A percentile compares a stretch with the other conserved stretches of the same genome.
Conservation (phyloP, 31 red algal genomes). For the Porphyra umbilicalis region DNA sequence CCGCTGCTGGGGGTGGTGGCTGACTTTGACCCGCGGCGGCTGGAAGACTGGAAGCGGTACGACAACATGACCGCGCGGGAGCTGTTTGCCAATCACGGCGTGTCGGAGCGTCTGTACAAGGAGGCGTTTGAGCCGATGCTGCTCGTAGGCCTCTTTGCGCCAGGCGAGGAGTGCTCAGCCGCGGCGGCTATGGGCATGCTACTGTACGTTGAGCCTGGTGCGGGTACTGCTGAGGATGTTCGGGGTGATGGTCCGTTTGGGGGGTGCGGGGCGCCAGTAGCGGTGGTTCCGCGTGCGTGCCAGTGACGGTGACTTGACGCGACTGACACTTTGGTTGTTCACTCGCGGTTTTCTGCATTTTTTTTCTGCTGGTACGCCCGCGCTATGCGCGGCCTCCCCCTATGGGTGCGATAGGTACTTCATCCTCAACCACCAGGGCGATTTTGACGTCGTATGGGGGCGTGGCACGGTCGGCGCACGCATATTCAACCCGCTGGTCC, state of each 20-base stretch:
- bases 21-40: constrained; percentile 65
- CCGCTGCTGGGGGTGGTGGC: constrained; percentile 71
- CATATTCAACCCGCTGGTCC: constrained; percentile 65
- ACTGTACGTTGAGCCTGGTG: constrained; percentile 1
- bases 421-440: constrained; percentile 74
- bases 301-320: background rate
- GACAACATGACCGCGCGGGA: constrained; percentile 91
- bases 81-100: constrained; percentile 62
- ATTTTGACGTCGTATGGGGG: constrained; percentile 90
- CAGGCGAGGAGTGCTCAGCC: constrained; percentile 74
- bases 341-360: background rate
- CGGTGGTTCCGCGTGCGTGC: background rate
- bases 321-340: background rate
- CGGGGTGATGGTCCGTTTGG: background rate
- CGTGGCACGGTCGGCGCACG: constrained; percentile 67
- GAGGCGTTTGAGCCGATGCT: constrained; percentile 88
- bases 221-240: background rate
- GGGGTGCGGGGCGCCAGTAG: too few species aligned
- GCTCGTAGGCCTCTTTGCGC: constrained; percentile 74
- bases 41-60: constrained; percentile 49
- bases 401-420: constrained; percentile 56
- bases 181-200: constrained; percentile 71
- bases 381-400: background rate
- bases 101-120: constrained; percentile 54
- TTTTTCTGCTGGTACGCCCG: background rate